phyloP scores from a whole-genome alignment of 306 rosid species.

The Quercus robur region DNA sequence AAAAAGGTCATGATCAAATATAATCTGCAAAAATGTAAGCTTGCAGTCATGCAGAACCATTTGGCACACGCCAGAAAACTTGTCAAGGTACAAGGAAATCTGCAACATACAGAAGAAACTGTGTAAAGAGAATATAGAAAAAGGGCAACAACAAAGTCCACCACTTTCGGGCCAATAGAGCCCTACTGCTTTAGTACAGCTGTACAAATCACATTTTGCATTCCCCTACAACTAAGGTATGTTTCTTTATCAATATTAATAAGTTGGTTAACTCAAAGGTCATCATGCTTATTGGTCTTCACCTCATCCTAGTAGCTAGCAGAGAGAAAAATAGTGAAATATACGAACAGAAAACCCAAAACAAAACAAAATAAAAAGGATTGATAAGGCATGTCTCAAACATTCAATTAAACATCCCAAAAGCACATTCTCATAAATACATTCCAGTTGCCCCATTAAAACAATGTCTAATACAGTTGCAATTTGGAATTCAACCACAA shows the following conservation, averaged over 20 bases:
- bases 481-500: neutral
- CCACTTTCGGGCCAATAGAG: neutral
- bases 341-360: neutral
- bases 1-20: conserved; percentile 96
- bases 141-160: conserved; percentile 4
- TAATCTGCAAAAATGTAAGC: conserved; percentile 84
- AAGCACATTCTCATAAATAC: neutral
- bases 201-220: neutral
- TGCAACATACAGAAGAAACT: conserved; percentile 34
- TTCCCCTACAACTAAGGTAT: neutral
- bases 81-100: conserved; percentile 95
- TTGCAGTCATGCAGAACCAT: conserved; percentile 93
- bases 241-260: neutral
- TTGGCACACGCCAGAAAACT: conserved; percentile 96
- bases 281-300: neutral
- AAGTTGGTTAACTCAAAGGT: neutral
- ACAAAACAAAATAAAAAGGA: no score
- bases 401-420: neutral
- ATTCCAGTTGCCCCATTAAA: neutral
- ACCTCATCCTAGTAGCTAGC: neutral
- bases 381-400: neutral
- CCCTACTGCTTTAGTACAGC: neutral
- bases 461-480: neutral
- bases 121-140: neutral
- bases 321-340: neutral